phyloP scores from a whole-genome alignment of 495 filamentous ascomycete genomes.

The Penicillium salamii region DNA sequence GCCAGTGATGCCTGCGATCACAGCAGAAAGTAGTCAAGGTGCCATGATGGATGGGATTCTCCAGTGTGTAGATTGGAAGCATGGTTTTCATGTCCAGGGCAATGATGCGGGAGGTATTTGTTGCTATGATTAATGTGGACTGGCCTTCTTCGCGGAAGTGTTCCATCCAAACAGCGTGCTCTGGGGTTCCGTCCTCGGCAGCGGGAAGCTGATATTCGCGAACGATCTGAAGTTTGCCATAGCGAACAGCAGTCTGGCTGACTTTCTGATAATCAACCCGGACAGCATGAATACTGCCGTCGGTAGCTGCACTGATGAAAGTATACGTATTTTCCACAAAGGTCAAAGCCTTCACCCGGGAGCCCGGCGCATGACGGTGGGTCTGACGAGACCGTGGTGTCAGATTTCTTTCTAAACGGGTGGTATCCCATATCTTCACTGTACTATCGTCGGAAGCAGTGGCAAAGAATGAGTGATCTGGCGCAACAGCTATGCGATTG shows the following conservation, averaged over 20 bases:
- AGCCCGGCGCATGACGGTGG: conserved; percentile 65
- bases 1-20: conserved; percentile 81
- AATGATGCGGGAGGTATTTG: conserved; percentile 76
- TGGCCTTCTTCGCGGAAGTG: conserved; percentile 80
- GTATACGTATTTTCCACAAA: conserved; percentile 95
- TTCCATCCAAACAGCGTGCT: conserved; percentile 88
- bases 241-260: conserved; percentile 56
- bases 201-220: conserved; percentile 74
- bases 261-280: conserved; percentile 72
- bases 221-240: conserved; percentile 71
- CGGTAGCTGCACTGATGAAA: conserved; percentile 83
- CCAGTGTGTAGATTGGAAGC: conserved; percentile 72
- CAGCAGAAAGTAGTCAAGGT: conserved; percentile 90
- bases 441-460: conserved; percentile 90
- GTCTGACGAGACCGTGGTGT: conserved; percentile 86
- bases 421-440: conserved; percentile 92
- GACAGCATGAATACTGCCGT: conserved; percentile 88
- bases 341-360: conserved; percentile 73
- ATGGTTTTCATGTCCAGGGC: conserved; percentile 89
- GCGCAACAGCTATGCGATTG: conserved; percentile 77
- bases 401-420: conserved; percentile 83
- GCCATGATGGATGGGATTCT: conserved; percentile 92
- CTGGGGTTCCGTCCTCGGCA: conserved; percentile 37
- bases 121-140: conserved; percentile 81
- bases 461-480: conserved; percentile 93